Percentiles rank a stretch among this genome's conserved stretches.
phyloP scores from a whole-genome alignment of 177 flowering plant species.

The Telopea speciosissima region DNA sequence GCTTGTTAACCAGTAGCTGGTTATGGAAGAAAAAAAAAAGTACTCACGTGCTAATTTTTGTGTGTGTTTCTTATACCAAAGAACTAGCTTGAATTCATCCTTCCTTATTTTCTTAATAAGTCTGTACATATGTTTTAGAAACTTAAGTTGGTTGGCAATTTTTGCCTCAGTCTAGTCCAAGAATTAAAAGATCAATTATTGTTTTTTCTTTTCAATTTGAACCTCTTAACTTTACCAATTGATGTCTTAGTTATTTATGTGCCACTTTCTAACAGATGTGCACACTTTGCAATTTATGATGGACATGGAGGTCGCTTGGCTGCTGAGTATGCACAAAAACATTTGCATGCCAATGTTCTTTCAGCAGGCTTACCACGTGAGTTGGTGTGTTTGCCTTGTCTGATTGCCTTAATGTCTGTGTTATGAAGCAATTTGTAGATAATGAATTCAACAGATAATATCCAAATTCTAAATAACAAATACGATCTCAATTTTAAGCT shows the following conservation, averaged over 20 bases:
- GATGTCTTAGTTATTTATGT: not conserved
- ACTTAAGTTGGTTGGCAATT: no score
- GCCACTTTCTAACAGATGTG: constrained; percentile 37
- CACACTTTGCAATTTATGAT: constrained; percentile 86
- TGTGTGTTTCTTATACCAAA: not conserved
- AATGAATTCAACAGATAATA: not conserved
- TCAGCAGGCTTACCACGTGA: constrained; percentile 97
- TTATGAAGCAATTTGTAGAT: constrained; percentile 7
- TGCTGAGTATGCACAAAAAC: constrained; percentile 75
- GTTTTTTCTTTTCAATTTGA: not conserved
- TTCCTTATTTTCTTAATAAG: not conserved
- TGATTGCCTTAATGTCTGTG: constrained; percentile 8
- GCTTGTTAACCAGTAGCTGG: not conserved
- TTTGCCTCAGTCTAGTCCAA: not conserved
- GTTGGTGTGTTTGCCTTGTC: constrained; percentile 83
- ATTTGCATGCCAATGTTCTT: constrained; percentile 68
- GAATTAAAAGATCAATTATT: not conserved
- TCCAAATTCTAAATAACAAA: not conserved
- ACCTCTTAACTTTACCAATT: not conserved
- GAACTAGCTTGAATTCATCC: not conserved
- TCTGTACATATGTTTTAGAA: no score
- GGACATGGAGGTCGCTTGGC: constrained; percentile 94
- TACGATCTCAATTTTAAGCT: not conserved
- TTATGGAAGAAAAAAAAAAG: not conserved
- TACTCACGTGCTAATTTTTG: not conserved